A percentile compares a stretch with the other conserved stretches of the same genome.
Conservation (phyloP, 2,329 filamentous ascomycete species). For the Chaetothyriales sp. region DNA sequence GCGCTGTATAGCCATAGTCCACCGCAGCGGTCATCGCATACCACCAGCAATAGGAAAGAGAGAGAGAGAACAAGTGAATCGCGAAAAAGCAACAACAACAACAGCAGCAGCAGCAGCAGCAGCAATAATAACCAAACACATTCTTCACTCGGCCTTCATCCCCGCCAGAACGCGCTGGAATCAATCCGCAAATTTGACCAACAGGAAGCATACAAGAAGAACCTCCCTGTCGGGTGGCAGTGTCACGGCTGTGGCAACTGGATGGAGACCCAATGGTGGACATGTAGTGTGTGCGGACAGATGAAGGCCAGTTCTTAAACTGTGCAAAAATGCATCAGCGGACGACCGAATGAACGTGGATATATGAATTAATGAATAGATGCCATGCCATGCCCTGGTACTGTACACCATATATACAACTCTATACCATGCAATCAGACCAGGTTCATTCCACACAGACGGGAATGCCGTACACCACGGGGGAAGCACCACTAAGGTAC, state of each 20-base stretch:
- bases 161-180: conserved; percentile 23
- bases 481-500: conserved; percentile 85
- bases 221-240: conserved; percentile 43
- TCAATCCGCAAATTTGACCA: conserved; percentile 25
- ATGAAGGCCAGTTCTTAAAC: conserved; percentile 40
- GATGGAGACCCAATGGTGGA: conserved; percentile 52
- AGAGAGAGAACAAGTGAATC: conserved; percentile 1
- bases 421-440: background rate
- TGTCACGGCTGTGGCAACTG: conserved; percentile 44
- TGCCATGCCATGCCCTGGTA: background rate
- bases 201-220: conserved; percentile 29
- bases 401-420: background rate
- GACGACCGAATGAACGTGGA: background rate
- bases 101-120: background rate
- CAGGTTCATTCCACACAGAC: conserved; percentile 48
- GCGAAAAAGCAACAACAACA: conserved; percentile 1
- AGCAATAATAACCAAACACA: too few relatives aligned
- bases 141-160: conserved; percentile 6
- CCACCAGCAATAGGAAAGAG: background rate
- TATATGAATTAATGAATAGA: background rate
- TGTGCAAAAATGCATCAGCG: background rate
- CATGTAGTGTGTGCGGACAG: conserved; percentile 42
- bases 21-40: too few relatives aligned
- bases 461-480: conserved; percentile 88
- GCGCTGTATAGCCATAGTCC: conserved; percentile 19